Conservation (phyloP, 441 rosid species). For the Adansonia gregorii region DNA sequence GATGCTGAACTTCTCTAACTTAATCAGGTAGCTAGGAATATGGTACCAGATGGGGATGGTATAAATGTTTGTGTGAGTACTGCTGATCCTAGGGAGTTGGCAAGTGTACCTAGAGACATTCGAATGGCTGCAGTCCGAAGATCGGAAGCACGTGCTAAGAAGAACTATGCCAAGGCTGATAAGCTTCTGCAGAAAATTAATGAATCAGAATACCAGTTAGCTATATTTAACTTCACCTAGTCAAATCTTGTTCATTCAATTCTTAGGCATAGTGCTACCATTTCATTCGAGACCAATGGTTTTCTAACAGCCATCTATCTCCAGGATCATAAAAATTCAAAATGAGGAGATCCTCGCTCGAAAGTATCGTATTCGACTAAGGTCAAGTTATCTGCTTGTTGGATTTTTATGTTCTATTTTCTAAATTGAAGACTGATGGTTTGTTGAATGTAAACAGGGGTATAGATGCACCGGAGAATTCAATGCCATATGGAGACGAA, state of each 20-base stretch:
- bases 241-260: not conserved
- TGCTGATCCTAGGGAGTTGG: slow-evolving; percentile 58
- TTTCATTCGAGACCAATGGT: no score
- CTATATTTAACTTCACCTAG: not conserved
- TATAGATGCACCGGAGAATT: slow-evolving; percentile 68
- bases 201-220: slow-evolving; percentile 71
- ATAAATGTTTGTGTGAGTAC: slow-evolving; percentile 66
- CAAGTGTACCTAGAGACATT: slow-evolving; percentile 60
- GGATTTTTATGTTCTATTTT: not conserved
- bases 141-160: slow-evolving; percentile 56
- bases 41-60: slow-evolving; percentile 80
- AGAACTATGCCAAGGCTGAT: slow-evolving; percentile 63
- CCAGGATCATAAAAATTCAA: slow-evolving; percentile 47
- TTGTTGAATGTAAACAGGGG: slow-evolving; percentile 45
- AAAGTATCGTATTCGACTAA: slow-evolving; percentile 59
- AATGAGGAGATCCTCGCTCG: slow-evolving; percentile 59
- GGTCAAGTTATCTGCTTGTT: slow-evolving; percentile 37
- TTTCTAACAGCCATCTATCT: not conserved
- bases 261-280: not conserved
- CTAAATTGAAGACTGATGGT: not conserved
- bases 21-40: slow-evolving; percentile 70
- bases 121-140: slow-evolving; percentile 59
- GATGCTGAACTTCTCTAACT: not conserved
- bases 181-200: slow-evolving; percentile 64
- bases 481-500: slow-evolving; percentile 63